These are phyloP conservation scores for Royoungia palumana DNA, from an alignment of 768 basidiomycete genomes.

Conservation along the genomic window DNA sequence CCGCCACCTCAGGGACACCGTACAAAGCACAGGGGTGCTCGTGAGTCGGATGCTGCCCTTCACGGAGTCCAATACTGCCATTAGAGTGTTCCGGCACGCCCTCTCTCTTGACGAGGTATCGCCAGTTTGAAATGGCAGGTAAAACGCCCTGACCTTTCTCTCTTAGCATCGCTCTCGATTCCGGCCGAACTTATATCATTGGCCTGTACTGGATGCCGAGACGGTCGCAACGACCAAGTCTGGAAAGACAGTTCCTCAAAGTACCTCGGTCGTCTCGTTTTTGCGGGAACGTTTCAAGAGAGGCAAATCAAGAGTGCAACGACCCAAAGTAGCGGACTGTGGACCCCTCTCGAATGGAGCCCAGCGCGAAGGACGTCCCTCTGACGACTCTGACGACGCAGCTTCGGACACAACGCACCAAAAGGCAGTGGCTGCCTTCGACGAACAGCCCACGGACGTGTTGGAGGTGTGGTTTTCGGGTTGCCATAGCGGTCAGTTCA, in stretches of 20 bases:
- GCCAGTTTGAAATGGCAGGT: neutral
- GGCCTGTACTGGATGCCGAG: conserved; percentile 26
- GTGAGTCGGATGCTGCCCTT: conserved; percentile 62
- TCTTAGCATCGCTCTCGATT: conserved; percentile 63
- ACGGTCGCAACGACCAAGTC: conserved; percentile 16
- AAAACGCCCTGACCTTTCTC: conserved; percentile 8
- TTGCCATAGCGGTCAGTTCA: conserved; percentile 58
- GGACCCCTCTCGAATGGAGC: neutral
- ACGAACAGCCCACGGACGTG: conserved; percentile 43
- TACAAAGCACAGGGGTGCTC: conserved; percentile 71
- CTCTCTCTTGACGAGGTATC: conserved; percentile 72
- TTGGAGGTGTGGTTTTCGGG: conserved; percentile 82
- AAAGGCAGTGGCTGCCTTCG: neutral
- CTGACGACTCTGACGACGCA: neutral
- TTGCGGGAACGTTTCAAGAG: conserved; percentile 1
- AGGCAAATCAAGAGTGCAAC: neutral
- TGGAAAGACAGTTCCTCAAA: neutral
- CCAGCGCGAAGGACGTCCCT: neutral
- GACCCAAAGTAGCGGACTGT: neutral
- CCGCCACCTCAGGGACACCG: conserved; percentile 60
- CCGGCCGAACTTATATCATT: conserved; percentile 60
- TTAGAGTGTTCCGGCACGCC: conserved; percentile 75
- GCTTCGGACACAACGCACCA: neutral
- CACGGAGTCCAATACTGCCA: conserved; percentile 54
- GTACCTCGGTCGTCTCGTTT: neutral